These are phyloP conservation scores for Crassisporium funariophilum DNA, from an alignment of 768 basidiomycete species.

Conservation along the genomic window DNA sequence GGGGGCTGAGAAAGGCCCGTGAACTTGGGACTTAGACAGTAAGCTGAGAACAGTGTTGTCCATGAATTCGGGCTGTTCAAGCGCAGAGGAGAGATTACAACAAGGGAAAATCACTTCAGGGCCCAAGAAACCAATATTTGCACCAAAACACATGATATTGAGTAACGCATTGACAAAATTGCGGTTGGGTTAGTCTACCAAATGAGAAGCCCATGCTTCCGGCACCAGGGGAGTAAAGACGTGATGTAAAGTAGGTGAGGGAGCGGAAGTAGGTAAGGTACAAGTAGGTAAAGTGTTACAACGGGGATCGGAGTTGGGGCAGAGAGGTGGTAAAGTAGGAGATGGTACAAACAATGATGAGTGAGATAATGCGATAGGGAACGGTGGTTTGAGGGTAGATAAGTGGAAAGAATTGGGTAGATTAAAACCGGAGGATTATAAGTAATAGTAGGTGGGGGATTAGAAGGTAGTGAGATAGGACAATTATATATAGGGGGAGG, in stretches of 20 bases:
- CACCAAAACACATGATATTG: constrained; percentile 29
- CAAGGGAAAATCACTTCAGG: constrained; percentile 10
- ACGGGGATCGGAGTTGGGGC: constrained; percentile 28
- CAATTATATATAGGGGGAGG: too few relatives aligned
- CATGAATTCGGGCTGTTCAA: constrained; percentile 9
- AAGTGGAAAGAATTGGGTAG: constrained; percentile 1
- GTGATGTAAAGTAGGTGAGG: neutral
- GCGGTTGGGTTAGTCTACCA: constrained; percentile 30
- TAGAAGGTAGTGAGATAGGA: too few relatives aligned
- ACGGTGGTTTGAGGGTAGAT: neutral
- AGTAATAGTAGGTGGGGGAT: too few relatives aligned
- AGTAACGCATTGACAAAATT: constrained; percentile 24
- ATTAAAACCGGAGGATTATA: too few relatives aligned
- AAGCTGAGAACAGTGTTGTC: constrained; percentile 1
- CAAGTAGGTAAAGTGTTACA: constrained; percentile 13
- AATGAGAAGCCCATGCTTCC: constrained; percentile 21
- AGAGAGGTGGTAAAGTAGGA: constrained; percentile 1
- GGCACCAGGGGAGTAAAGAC: constrained; percentile 17
- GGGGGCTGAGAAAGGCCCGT: constrained; percentile 22
- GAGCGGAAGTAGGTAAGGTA: neutral
- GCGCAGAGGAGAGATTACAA: constrained; percentile 29
- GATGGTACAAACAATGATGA: constrained; percentile 8
- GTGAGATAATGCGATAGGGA: neutral
- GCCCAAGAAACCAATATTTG: constrained; percentile 27
- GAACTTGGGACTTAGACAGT: constrained; percentile 5